Evolutionary conservation across 495 filamentous ascomycete genomes (phyloP).

Genomic region (Parachaetomium inaequale): DNA sequence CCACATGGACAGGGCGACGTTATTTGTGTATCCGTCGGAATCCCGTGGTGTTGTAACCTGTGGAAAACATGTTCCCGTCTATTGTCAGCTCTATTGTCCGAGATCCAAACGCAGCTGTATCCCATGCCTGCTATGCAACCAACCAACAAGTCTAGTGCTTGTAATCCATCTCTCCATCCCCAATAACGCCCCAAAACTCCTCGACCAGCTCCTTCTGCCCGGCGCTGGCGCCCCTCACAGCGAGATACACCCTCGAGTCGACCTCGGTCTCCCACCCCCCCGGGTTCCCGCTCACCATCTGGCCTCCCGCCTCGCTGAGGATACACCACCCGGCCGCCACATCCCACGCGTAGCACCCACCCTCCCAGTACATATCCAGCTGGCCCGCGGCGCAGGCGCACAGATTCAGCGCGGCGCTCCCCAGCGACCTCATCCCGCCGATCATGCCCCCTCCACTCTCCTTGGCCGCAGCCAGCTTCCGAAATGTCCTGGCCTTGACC

Average conservation of each 20-base stretch:
- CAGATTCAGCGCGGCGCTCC: slow-evolving; percentile 79
- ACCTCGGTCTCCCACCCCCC: slow-evolving; percentile 70
- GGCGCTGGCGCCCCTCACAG: slow-evolving; percentile 60
- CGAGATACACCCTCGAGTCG: slow-evolving; percentile 77
- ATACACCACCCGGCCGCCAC: slow-evolving; percentile 91
- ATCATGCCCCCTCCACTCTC: slow-evolving; percentile 75
- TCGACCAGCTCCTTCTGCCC: slow-evolving; percentile 74
- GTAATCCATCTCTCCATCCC: slow-evolving; percentile 51
- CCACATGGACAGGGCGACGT: too few relatives aligned
- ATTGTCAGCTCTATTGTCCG: background rate
- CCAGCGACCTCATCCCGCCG: slow-evolving; percentile 68
- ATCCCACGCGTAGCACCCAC: slow-evolving; percentile 94
- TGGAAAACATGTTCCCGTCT: background rate
- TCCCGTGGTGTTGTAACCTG: background rate
- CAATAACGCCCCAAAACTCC: slow-evolving; percentile 68
- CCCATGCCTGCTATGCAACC: background rate
- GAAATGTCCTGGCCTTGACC: slow-evolving; percentile 67
- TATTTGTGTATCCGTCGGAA: background rate
- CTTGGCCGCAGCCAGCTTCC: slow-evolving; percentile 59
- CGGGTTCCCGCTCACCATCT: slow-evolving; percentile 72
- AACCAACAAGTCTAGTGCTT: slow-evolving; percentile 22
- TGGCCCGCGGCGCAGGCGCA: slow-evolving; percentile 76
- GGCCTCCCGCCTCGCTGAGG: slow-evolving; percentile 76
- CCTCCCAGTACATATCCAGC: slow-evolving; percentile 88
- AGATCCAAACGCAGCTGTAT: background rate